Evolutionary conservation across 2,329 filamentous ascomycete genomes (phyloP).

Genomic region (Chaetothyriales sp.): DNA sequence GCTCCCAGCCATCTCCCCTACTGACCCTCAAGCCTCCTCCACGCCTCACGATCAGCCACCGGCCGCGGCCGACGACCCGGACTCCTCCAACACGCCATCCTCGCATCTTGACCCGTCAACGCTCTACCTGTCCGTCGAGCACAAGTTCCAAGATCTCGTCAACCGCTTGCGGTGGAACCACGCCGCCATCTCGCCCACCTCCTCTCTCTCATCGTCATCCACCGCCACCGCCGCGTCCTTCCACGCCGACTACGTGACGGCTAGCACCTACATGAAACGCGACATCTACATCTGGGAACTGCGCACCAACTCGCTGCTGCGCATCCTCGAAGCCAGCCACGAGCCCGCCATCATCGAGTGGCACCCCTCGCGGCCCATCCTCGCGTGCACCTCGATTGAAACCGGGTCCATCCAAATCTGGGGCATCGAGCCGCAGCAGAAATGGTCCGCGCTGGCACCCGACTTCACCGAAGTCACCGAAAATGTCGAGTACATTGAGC

Average conservation of each 20-base stretch:
- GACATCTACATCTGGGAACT: constrained; percentile 62
- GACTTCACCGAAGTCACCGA: constrained; percentile 97
- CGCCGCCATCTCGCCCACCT: constrained; percentile 61
- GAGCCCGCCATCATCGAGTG: constrained; percentile 95
- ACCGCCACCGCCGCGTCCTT: constrained; percentile 41
- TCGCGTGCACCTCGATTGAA: constrained; percentile 85
- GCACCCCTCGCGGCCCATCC: constrained; percentile 73
- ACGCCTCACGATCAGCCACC: constrained; percentile 6
- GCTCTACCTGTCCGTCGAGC: constrained; percentile 80
- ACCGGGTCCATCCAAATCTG: constrained; percentile 89
- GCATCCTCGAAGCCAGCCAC: constrained; percentile 93
- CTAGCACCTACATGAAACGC: constrained; percentile 95
- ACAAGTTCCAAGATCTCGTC: constrained; percentile 97
- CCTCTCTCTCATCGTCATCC: constrained; percentile 1
- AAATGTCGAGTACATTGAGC: constrained; percentile 91
- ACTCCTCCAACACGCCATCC: constrained; percentile 51
- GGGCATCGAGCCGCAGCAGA: constrained; percentile 88
- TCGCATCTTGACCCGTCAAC: constrained; percentile 29
- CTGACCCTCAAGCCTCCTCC: constrained; percentile 1
- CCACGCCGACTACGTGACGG: constrained; percentile 68
- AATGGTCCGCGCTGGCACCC: constrained; percentile 91
- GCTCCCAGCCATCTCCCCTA: constrained; percentile 6
- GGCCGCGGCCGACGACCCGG: constrained; percentile 32
- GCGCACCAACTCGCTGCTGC: constrained; percentile 80
- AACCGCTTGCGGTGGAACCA: constrained; percentile 95